Conservation (phyloP, 116 monocot genomes). For the Phalaenopsis hybrid region DNA sequence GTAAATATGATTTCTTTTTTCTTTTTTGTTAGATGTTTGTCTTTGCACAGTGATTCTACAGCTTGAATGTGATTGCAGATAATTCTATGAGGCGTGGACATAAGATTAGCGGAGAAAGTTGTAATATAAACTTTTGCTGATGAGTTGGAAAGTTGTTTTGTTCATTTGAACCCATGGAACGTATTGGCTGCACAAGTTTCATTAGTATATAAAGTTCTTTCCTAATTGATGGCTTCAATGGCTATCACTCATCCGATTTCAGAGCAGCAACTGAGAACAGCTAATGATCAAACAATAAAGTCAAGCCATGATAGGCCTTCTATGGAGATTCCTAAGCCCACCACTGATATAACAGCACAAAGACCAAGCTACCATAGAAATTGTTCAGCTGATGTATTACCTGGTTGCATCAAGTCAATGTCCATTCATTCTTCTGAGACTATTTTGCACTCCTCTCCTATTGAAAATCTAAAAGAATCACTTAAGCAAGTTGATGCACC, state of each 20-base stretch:
- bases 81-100: not conserved
- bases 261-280: conserved; percentile 19
- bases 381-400: conserved; percentile 9
- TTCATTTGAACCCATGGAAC: conserved; percentile 8
- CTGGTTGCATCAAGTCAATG: conserved; percentile 15
- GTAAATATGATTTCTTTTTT: not conserved
- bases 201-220: conserved; percentile 4
- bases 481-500: conserved; percentile 9
- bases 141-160: not conserved
- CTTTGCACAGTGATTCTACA: not conserved
- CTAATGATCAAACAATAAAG: conserved; percentile 11
- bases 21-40: not conserved
- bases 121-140: not conserved
- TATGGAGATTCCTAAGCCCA: conserved; percentile 18
- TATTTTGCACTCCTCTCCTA: conserved; percentile 4
- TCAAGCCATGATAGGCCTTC: not conserved
- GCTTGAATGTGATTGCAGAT: conserved; percentile 3
- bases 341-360: conserved; percentile 4
- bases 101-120: not conserved
- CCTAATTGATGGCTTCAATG: conserved; percentile 20
- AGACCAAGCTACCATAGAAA: not conserved
- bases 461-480: conserved; percentile 11
- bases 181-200: not conserved
- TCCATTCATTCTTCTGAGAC: conserved; percentile 6
- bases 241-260: conserved; percentile 8